phyloP scores from a whole-genome alignment of 2,329 filamentous ascomycete genomes.

The Aspergillus spinulosporus region DNA sequence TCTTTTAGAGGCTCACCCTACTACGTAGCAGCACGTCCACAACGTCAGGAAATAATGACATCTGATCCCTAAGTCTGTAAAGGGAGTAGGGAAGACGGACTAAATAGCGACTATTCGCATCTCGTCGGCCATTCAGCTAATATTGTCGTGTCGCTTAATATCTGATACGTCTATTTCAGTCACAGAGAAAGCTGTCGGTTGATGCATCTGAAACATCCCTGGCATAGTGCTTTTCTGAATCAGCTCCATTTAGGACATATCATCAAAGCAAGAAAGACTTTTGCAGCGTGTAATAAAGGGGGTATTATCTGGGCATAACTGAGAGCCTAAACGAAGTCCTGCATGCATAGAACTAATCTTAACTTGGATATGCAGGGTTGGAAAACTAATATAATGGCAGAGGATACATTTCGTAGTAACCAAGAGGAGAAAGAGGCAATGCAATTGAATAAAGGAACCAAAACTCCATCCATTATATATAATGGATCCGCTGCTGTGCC shows the following conservation, averaged over 20 bases:
- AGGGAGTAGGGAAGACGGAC: too few relatives aligned
- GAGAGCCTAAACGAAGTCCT: not conserved
- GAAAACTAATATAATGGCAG: not conserved
- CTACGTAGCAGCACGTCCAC: not conserved
- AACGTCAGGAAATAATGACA: not conserved
- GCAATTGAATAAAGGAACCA: not conserved
- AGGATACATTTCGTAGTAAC: not conserved
- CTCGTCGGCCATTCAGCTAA: not conserved
- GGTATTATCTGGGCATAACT: not conserved
- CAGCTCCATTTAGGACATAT: not conserved
- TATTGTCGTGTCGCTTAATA: not conserved
- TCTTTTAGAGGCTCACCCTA: too few relatives aligned
- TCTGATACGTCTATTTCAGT: not conserved
- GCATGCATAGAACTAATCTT: not conserved
- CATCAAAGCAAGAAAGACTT: not conserved
- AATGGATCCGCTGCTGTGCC: slow-evolving; percentile 1
- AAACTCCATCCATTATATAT: slow-evolving; percentile 6
- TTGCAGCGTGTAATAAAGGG: not conserved
- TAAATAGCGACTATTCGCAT: too few relatives aligned
- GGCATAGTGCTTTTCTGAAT: not conserved
- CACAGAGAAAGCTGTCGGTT: not conserved
- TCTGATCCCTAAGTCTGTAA: not conserved
- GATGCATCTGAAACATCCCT: not conserved
- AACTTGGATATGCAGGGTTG: not conserved
- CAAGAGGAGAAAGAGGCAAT: not conserved